A percentile compares a stretch with the other conserved stretches of the same genome.
These are phyloP conservation scores for Themeda triandra DNA, from an alignment of 176 grass and related monocot species.

Conservation along the genomic window DNA sequence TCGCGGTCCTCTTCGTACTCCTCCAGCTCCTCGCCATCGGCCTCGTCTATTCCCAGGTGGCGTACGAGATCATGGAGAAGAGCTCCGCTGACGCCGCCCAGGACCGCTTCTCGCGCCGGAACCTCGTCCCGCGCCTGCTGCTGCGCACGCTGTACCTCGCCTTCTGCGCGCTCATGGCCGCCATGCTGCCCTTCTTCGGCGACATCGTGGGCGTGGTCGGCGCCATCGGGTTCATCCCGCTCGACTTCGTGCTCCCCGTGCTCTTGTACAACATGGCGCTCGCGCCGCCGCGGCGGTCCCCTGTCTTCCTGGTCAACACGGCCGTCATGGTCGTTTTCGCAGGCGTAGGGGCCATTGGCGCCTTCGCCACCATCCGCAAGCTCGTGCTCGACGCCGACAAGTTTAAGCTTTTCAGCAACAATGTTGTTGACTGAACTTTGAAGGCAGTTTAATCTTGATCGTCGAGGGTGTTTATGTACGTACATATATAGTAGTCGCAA, in stretches of 20 bases:
- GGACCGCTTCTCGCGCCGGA: conserved; percentile 62
- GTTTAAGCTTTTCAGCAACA: conserved; percentile 92
- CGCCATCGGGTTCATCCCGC: conserved; percentile 80
- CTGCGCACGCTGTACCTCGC: conserved; percentile 69
- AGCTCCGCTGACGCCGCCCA: conserved; percentile 45
- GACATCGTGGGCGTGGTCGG: conserved; percentile 74
- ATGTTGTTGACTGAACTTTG: conserved; percentile 55
- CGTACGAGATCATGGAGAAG: conserved; percentile 92
- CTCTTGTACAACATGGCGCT: conserved; percentile 87
- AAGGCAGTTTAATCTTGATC: neutral
- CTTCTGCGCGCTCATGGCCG: conserved; percentile 61
- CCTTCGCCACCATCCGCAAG: conserved; percentile 85
- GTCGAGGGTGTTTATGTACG: neutral
- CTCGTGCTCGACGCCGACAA: conserved; percentile 64
- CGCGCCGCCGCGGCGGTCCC: conserved; percentile 35
- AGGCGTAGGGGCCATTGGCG: conserved; percentile 65
- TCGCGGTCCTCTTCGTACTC: conserved; percentile 68
- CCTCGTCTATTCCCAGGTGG: conserved; percentile 76
- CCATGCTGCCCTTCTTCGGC: conserved; percentile 92
- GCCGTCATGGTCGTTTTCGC: conserved; percentile 73
- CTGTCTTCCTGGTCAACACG: conserved; percentile 50
- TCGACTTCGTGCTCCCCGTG: conserved; percentile 82
- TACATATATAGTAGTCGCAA: neutral
- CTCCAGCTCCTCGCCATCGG: conserved; percentile 93
- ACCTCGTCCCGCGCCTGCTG: conserved; percentile 61